A percentile compares a stretch with the other conserved stretches of the same genome.
phyloP scores from a whole-genome alignment of 2,329 filamentous ascomycete genomes.

The Fusarium chlamydosporum region DNA sequence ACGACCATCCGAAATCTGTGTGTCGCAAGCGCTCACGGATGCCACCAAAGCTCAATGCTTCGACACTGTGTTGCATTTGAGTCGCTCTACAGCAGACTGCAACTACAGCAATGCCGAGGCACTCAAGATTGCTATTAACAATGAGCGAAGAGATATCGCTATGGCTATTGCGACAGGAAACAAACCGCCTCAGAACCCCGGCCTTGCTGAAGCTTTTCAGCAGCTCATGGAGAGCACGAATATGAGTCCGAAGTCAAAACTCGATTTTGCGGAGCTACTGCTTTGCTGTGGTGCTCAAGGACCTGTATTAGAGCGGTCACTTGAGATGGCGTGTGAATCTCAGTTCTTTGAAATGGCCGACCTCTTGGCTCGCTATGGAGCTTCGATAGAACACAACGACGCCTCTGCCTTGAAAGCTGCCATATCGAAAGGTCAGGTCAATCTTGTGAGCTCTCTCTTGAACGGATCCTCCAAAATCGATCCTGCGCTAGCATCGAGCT shows the following conservation, averaged over 20 bases:
- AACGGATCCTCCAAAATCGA: conserved; percentile 60
- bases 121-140: conserved; percentile 64
- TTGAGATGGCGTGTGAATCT: conserved; percentile 64
- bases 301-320: conserved; percentile 62
- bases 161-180: conserved; percentile 68
- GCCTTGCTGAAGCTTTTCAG: conserved; percentile 66
- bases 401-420: conserved; percentile 65
- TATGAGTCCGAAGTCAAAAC: conserved; percentile 64
- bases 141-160: conserved; percentile 67
- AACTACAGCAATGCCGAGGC: conserved; percentile 67
- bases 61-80: conserved; percentile 65
- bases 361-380: conserved; percentile 67
- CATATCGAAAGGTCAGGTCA: conserved; percentile 61
- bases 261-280: conserved; percentile 68
- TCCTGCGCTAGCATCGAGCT: conserved; percentile 64
- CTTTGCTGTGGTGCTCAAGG: conserved; percentile 71
- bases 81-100: conserved; percentile 67
- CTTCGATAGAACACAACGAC: conserved; percentile 68
- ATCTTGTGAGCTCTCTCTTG: conserved; percentile 64
- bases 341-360: conserved; percentile 69
- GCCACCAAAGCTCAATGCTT: conserved; percentile 65
- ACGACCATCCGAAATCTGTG: conserved; percentile 58
- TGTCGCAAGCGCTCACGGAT: conserved; percentile 67
- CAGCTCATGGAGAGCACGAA: conserved; percentile 62
- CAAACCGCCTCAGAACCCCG: conserved; percentile 64